Conservation (phyloP, 2,329 filamentous ascomycete species). For the Diaporthe sp. region DNA sequence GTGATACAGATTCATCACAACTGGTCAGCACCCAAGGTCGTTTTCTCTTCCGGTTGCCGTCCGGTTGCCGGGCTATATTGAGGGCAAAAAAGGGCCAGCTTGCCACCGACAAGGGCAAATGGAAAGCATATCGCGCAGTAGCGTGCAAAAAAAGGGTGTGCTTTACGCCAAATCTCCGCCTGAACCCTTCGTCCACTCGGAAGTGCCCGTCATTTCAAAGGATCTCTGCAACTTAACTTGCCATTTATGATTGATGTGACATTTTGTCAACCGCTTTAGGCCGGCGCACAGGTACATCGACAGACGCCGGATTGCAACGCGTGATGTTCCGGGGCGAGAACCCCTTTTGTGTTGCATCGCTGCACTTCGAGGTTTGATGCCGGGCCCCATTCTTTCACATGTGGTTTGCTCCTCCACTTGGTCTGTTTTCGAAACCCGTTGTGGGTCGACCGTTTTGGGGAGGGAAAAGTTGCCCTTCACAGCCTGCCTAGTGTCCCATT, state of each 20-base stretch:
- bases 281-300: constrained; percentile 21
- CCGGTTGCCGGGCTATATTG: neutral
- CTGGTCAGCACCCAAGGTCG: neutral
- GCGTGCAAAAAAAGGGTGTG: neutral
- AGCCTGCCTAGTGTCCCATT: neutral
- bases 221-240: neutral
- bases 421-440: constrained; percentile 6
- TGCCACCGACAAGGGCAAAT: neutral
- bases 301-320: constrained; percentile 29
- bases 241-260: constrained; percentile 19
- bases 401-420: constrained; percentile 19
- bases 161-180: constrained; percentile 11
- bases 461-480: neutral
- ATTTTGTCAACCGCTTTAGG: neutral
- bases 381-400: constrained; percentile 15
- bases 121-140: constrained; percentile 9
- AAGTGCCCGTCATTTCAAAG: neutral
- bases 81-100: neutral
- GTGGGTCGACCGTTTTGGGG: constrained; percentile 8
- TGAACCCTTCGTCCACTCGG: neutral
- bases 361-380: constrained; percentile 13
- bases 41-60: neutral
- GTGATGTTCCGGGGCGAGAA: neutral
- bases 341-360: constrained; percentile 17
- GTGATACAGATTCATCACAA: constrained; percentile 23